A percentile compares a stretch with the other conserved stretches of the same genome.
Conservation (phyloP, 108 stramenopile species). For the Pseudonitzschia multistriata region DNA sequence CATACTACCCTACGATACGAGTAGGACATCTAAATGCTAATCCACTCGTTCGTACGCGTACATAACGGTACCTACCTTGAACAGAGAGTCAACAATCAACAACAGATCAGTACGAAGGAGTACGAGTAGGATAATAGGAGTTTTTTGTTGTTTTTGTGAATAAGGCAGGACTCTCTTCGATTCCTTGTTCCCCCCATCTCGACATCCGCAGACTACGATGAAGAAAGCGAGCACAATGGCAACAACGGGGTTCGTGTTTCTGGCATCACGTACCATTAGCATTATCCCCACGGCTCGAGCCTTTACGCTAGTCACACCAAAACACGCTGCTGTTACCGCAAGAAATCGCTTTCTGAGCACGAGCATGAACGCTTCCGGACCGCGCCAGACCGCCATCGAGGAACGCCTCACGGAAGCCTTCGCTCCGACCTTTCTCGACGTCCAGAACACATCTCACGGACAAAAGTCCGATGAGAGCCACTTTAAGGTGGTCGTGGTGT, state of each 20-base stretch:
- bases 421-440: neutral
- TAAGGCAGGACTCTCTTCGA: no score
- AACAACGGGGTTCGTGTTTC: neutral
- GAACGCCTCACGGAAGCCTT: slow-evolving; percentile 7
- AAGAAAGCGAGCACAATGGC: slow-evolving; percentile 1
- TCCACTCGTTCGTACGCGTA: no score
- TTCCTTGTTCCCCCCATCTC: neutral
- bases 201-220: neutral
- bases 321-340: neutral
- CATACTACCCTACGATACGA: no score
- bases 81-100: no score
- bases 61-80: no score
- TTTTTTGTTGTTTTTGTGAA: no score
- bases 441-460: slow-evolving; percentile 6
- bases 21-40: no score
- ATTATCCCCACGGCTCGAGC: neutral
- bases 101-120: no score
- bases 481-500: slow-evolving; percentile 9
- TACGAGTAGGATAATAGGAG: no score
- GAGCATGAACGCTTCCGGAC: neutral
- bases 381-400: neutral
- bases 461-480: slow-evolving; percentile 9
- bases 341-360: neutral
- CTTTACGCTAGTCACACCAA: neutral
- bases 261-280: slow-evolving; percentile 3